Evolutionary conservation across 768 basidiomycete genomes (phyloP).

Genomic region (Floccularia luteovirens): DNA sequence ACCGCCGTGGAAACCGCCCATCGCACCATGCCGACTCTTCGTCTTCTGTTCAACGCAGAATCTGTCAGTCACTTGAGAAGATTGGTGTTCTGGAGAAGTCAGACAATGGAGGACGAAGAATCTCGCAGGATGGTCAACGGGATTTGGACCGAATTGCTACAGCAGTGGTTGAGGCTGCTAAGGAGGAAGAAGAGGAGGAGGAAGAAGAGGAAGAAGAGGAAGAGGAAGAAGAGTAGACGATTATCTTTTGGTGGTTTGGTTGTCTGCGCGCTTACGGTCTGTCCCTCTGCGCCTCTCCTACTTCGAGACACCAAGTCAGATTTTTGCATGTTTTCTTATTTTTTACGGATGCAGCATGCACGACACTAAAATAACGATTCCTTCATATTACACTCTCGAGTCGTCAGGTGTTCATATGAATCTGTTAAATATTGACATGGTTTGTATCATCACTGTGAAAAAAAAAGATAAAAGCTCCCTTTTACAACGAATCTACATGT

Average conservation of each 20-base stretch:
- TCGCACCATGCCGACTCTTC: conserved; percentile 89
- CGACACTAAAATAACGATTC: too few species aligned
- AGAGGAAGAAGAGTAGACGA: conserved; percentile 54
- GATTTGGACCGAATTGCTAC: conserved; percentile 93
- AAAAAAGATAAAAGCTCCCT: too few species aligned
- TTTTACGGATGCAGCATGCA: too few species aligned
- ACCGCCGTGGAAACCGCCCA: conserved; percentile 93
- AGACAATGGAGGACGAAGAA: conserved; percentile 91
- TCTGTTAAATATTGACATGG: too few species aligned
- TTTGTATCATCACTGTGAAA: too few species aligned
- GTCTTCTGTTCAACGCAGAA: conserved; percentile 84
- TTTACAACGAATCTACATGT: too few species aligned
- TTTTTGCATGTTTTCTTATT: conserved; percentile 29
- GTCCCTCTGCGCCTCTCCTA: too few species aligned
- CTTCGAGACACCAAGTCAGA: conserved; percentile 18
- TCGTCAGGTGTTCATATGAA: too few species aligned
- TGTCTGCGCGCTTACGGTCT: too few species aligned
- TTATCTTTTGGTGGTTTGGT: too few species aligned
- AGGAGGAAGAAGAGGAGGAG: conserved; percentile 69
- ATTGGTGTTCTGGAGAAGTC: conserved; percentile 95
- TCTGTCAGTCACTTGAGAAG: conserved; percentile 97
- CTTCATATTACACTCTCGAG: too few species aligned
- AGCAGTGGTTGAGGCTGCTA: conserved; percentile 73
- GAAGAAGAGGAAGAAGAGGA: conserved; percentile 68
- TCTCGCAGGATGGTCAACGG: conserved; percentile 94